Evolutionary conservation across 129 eudicot species (phyloP).

Genomic region (Smallanthus sonchifolius): DNA sequence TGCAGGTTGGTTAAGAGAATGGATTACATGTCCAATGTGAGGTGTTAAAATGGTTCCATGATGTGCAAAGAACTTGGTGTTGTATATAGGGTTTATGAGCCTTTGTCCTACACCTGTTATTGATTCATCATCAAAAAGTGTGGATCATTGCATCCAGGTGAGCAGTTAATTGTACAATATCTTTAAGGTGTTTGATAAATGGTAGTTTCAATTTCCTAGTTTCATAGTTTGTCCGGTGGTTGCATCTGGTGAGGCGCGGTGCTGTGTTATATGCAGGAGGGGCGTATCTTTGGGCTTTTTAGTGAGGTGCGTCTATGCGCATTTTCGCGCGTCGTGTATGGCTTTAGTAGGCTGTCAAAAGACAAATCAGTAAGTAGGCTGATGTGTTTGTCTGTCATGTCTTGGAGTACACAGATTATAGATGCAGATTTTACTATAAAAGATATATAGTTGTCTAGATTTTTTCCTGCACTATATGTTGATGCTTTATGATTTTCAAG

Average conservation of each 20-base stretch:
- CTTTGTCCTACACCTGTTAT: neutral
- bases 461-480: too few species aligned
- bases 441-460: too few species aligned
- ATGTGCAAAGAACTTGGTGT: neutral
- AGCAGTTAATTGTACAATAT: neutral
- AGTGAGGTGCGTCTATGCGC: too few species aligned
- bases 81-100: neutral
- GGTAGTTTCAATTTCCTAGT: neutral
- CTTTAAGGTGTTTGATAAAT: neutral
- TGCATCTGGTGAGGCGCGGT: neutral
- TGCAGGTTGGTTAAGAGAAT: slow-evolving; percentile 2
- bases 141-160: neutral
- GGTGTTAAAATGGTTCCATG: slow-evolving; percentile 12
- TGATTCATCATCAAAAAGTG: neutral
- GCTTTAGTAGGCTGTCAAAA: too few species aligned
- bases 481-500: too few species aligned
- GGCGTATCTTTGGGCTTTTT: neutral
- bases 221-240: too few species aligned
- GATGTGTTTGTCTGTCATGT: too few species aligned
- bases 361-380: too few species aligned
- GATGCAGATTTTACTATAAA: too few species aligned
- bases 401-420: too few species aligned
- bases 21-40: neutral
- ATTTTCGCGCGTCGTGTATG: too few species aligned
- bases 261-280: too few species aligned